Evolutionary conservation across 345 rosid species (phyloP).

Genomic region (Bretschneidera sinensis): DNA sequence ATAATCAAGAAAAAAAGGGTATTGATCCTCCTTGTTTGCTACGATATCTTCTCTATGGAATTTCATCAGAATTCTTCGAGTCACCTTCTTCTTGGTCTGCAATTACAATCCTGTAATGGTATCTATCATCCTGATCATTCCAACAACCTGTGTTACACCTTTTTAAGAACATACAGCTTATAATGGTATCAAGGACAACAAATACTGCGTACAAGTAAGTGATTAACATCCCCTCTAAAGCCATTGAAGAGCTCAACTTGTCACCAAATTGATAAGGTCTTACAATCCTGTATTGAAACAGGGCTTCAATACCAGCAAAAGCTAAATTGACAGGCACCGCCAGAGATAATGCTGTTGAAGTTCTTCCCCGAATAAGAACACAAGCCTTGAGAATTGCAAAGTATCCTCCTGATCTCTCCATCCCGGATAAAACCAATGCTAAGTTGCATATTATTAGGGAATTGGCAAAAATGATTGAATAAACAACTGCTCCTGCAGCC

Average conservation of each 20-base stretch:
- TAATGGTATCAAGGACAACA: conserved; percentile 64
- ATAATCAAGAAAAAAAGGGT: not conserved
- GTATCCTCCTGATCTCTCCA: conserved; percentile 45
- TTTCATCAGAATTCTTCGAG: conserved; percentile 19
- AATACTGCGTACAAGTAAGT: conserved; percentile 63
- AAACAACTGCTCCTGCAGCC: conserved; percentile 50
- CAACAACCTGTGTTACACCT: conserved; percentile 40
- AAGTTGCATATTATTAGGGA: conserved; percentile 56
- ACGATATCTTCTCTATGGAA: conserved; percentile 21
- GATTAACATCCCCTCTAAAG: conserved; percentile 52
- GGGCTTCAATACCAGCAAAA: conserved; percentile 66
- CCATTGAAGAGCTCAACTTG: conserved; percentile 18
- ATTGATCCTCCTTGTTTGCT: conserved; percentile 3
- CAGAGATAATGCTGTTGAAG: conserved; percentile 58
- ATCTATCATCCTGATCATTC: conserved; percentile 24
- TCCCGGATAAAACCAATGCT: conserved; percentile 60
- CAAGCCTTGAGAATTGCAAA: conserved; percentile 59
- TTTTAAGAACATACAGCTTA: conserved; percentile 50
- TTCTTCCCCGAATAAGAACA: conserved; percentile 51
- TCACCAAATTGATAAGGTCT: conserved; percentile 26
- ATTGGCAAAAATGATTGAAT: conserved; percentile 61
- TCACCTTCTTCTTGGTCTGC: conserved; percentile 27
- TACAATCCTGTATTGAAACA: conserved; percentile 59
- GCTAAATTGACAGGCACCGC: conserved; percentile 54
- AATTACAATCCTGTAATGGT: conserved; percentile 31